Percentiles rank a stretch among this genome's conserved stretches.
These are phyloP conservation scores for Pharus latifolius DNA, from an alignment of 176 grass and related monocot genomes.

Conservation along the genomic window DNA sequence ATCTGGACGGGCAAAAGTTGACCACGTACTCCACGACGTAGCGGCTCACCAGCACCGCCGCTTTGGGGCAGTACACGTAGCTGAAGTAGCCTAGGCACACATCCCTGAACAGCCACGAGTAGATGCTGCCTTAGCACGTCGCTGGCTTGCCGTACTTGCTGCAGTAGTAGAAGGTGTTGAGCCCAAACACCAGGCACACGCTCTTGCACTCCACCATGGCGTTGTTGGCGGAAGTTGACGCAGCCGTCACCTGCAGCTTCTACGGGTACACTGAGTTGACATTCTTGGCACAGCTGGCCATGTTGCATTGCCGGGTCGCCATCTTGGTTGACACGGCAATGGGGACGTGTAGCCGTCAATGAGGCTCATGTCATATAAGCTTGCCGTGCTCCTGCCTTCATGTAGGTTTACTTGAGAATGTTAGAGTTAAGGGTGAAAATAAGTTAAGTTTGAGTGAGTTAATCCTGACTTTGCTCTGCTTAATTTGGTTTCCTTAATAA, in stretches of 20 bases:
- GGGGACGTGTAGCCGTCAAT: conserved; percentile 88
- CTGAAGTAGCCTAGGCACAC: conserved; percentile 72
- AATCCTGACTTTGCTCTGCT: no score
- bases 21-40: conserved; percentile 48
- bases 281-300: conserved; percentile 47
- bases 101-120: conserved; percentile 73
- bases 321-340: conserved; percentile 40
- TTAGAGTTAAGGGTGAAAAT: no score
- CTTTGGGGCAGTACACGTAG: conserved; percentile 64
- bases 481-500: no score
- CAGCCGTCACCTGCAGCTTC: conserved; percentile 40
- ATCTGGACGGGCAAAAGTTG: conserved; percentile 64
- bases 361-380: conserved; percentile 77
- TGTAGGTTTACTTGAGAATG: conserved; percentile 12
- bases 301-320: conserved; percentile 20
- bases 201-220: conserved; percentile 71
- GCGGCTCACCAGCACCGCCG: conserved; percentile 44
- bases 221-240: background rate
- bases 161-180: conserved; percentile 72
- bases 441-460: no score
- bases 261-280: conserved; percentile 63
- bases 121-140: conserved; percentile 48
- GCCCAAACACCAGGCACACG: conserved; percentile 69
- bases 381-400: conserved; percentile 41
- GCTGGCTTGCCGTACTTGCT: conserved; percentile 57